phyloP scores from a whole-genome alignment of 2,329 filamentous ascomycete genomes.

The Pseudocercospora cruenta region DNA sequence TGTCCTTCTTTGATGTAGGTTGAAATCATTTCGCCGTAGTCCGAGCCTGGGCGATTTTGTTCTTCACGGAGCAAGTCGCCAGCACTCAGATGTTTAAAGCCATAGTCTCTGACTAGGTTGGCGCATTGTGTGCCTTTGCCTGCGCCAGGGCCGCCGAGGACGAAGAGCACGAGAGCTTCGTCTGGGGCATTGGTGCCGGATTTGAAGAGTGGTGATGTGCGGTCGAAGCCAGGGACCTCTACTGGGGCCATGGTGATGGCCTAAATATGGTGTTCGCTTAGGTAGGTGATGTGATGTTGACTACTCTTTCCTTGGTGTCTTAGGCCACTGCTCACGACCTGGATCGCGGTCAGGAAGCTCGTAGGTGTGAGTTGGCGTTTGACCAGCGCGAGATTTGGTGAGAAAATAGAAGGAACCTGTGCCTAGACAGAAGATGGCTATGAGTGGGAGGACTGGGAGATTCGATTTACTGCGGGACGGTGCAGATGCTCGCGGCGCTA shows the following conservation, averaged over 20 bases:
- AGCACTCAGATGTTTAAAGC: constrained; percentile 90
- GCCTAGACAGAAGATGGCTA: constrained; percentile 52
- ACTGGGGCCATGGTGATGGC: constrained; percentile 36
- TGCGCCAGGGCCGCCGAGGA: constrained; percentile 91
- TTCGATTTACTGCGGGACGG: constrained; percentile 27
- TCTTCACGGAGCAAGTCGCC: constrained; percentile 93
- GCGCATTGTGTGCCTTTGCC: constrained; percentile 97
- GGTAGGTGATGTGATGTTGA: background rate
- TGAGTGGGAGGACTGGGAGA: constrained; percentile 51
- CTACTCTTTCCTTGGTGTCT: constrained; percentile 9
- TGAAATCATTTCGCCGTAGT: constrained; percentile 92
- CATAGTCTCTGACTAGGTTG: constrained; percentile 82
- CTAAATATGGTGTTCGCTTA: constrained; percentile 28
- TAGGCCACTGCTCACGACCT: constrained; percentile 33
- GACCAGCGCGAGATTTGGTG: constrained; percentile 46
- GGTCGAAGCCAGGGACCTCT: constrained; percentile 20
- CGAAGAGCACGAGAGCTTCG: constrained; percentile 90
- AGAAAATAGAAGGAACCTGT: constrained; percentile 52
- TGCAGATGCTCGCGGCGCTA: constrained; percentile 20
- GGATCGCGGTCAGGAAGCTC: constrained; percentile 34
- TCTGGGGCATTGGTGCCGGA: constrained; percentile 47
- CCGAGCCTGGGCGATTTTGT: constrained; percentile 79
- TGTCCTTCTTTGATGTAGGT: constrained; percentile 90
- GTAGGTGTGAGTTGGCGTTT: constrained; percentile 34
- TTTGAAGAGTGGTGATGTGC: constrained; percentile 70